phyloP scores from a whole-genome alignment of 2,329 filamentous ascomycete species.

The Lomentospora prolificans region DNA sequence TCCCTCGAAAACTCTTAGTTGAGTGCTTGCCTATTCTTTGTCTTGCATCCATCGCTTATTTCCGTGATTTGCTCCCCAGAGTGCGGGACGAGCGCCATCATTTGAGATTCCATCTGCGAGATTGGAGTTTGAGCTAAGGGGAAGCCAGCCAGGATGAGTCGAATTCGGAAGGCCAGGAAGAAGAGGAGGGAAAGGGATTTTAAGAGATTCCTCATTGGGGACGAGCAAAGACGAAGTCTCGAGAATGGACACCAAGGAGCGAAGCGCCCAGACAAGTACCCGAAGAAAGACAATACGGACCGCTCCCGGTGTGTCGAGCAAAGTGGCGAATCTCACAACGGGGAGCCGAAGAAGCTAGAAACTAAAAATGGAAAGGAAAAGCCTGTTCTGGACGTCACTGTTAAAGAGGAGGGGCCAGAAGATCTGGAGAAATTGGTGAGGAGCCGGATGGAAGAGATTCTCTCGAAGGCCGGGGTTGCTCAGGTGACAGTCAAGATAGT shows the following conservation, averaged over 20 bases:
- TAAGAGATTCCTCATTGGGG: not conserved
- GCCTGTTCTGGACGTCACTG: not conserved
- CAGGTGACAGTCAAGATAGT: not conserved
- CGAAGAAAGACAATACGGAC: no score
- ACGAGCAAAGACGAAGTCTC: not conserved
- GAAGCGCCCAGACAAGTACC: no score
- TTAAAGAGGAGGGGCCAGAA: not conserved
- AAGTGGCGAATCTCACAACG: no score
- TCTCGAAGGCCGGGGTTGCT: not conserved
- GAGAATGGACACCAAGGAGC: not conserved
- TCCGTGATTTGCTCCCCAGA: no score
- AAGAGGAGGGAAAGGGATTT: slow-evolving; percentile 4
- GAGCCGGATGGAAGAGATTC: not conserved
- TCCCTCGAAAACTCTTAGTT: no score
- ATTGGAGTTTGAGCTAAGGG: not conserved
- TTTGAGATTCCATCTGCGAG: no score
- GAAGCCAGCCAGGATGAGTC: slow-evolving; percentile 7
- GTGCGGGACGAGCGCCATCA: no score
- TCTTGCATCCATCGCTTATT: no score
- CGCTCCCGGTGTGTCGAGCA: no score
- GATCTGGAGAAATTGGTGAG: not conserved
- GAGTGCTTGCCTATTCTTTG: no score
- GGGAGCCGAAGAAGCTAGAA: not conserved
- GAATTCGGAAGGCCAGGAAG: slow-evolving; percentile 7
- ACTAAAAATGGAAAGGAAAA: not conserved